Evolutionary conservation across 345 rosid species (phyloP), one percentile per base, ranked within the genome.

Genomic region (Stellera chamaejasme): DNA sequence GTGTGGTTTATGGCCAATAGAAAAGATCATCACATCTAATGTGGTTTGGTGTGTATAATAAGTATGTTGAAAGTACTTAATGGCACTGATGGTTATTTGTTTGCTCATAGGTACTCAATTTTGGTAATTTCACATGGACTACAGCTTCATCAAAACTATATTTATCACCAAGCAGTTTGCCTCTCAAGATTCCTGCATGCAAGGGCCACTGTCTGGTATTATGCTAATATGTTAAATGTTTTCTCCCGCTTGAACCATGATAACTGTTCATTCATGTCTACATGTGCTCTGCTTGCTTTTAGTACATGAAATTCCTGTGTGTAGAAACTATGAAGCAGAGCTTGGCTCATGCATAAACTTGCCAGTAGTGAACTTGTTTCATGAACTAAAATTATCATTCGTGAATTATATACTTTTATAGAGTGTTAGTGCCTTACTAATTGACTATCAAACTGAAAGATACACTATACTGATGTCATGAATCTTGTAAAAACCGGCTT

Each of bases 171-270:
- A 89, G 87, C 79, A 89, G 83, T 75, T 75, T 93, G 57, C 96
- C 99, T 14, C 65, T 93, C 41, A 93, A 87, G 79, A 93, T 93
- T 58, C 99, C 96, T 71, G 77, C 97, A 39, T 89, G 99, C 95
- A 90, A 69, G 71, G 99, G 99, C 73, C 99, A 89, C 58, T 63
- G 88, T 75, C 75, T 93, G 96, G 99, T 93, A 85, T 16, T 45
- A 27, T 49, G 70, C 16, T 25, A 25, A 58, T 45, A 27, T 49
- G 70, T n/a, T 25, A 25, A 58, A 45, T 58, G 51, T 41, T 44
- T 11, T 52, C 43, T 36, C 54, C 49, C 23, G 15, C 39, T 60
- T 41, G 39, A 3, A 26, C 43, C 10, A n/a, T 41, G 13, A 41
- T 51, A 25, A 12, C 14, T 62, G 46, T 23, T 52, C 55, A 51